Evolutionary conservation across 2,329 filamentous ascomycete species (phyloP), one percentile per base, ranked within the genome.

Genomic region (Neofusicoccum laricinum): DNA sequence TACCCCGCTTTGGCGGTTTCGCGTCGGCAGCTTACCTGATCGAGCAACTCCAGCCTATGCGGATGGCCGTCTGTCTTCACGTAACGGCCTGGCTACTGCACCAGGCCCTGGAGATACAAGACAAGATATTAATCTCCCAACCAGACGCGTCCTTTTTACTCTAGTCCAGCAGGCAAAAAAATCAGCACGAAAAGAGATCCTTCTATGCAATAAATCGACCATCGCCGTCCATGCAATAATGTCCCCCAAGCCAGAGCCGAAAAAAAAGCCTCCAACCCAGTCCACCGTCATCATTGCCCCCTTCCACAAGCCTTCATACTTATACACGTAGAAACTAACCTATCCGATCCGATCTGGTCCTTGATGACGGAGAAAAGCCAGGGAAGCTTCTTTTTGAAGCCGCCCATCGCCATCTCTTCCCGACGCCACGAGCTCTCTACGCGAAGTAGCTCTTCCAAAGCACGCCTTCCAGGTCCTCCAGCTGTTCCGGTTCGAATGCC

Each of bases 391-490:
- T 30, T 48, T 12, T 17, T 48, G 17, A 19, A 21, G 5, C 45
- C 19, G 7, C 45, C 45, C 32, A 14, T 7, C 36, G 21, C 14
- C 51, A 5, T n/a, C 34, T 25, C 34, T 40, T 4, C 19, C 34
- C 7, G 25, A 30, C 1, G 4, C 25, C 25, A 30, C 25, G 25
- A 30, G 4, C 25, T 32, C 4, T 53, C 53, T 76, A 97, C 45
- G 93, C 96, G 81, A 99, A 99, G 76, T 99, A 99, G 77, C 94
- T 98, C 88, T 99, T 99, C 95, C 95, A 99, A 61, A 99, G 82
- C 53, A 99, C 96, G 61, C 95, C 95, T 72, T 97, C 93, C 65
- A 99, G 78, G 74, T 98, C 94, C 77, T 98, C 95, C 11, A 99
- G 82, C 73, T 99, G 94, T 71, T 98, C 95, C 34, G 90, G 81